Percentiles rank a stretch among this genome's conserved stretches.
phyloP scores from a whole-genome alignment of 2,329 filamentous ascomycete species.

The Neophaeococcomyces mojaviensis region DNA sequence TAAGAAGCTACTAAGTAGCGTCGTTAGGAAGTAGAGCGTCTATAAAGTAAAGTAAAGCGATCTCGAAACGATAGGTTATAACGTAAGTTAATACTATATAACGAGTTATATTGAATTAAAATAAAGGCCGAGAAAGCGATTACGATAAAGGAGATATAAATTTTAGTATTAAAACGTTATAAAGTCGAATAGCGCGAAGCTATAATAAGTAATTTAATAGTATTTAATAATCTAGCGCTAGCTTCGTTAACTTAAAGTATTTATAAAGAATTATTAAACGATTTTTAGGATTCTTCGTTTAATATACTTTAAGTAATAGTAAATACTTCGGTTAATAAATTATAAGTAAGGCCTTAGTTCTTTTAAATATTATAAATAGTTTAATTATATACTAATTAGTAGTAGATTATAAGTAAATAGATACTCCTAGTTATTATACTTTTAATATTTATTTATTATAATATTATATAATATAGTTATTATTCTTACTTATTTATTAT shows the following conservation, averaged over 20 bases:
- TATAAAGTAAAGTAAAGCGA: too few relatives aligned
- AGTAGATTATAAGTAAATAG: conserved; percentile 9
- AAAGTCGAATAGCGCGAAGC: too few relatives aligned
- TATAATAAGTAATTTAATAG: too few relatives aligned
- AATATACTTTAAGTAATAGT: neutral
- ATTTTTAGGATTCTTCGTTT: neutral
- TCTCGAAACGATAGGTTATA: too few relatives aligned
- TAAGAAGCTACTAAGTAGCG: neutral
- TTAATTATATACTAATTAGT: neutral
- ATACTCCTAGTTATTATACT: too few relatives aligned
- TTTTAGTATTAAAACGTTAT: neutral
- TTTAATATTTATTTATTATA: conserved; percentile 1
- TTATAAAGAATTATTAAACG: too few relatives aligned
- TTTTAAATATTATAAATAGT: conserved; percentile 14
- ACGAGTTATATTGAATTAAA: neutral
- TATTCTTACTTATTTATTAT: too few relatives aligned
- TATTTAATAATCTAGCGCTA: too few relatives aligned
- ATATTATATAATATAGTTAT: conserved; percentile 1
- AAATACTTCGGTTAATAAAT: conserved; percentile 17
- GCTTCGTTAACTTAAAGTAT: too few relatives aligned
- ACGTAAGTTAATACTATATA: neutral
- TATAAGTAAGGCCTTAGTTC: conserved; percentile 14
- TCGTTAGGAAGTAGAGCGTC: neutral
- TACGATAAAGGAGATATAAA: neutral
- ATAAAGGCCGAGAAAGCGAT: neutral